These are phyloP conservation scores for Trichoderma brevicompactum DNA, from an alignment of 2,329 filamentous ascomycete genomes.

Conservation along the genomic window DNA sequence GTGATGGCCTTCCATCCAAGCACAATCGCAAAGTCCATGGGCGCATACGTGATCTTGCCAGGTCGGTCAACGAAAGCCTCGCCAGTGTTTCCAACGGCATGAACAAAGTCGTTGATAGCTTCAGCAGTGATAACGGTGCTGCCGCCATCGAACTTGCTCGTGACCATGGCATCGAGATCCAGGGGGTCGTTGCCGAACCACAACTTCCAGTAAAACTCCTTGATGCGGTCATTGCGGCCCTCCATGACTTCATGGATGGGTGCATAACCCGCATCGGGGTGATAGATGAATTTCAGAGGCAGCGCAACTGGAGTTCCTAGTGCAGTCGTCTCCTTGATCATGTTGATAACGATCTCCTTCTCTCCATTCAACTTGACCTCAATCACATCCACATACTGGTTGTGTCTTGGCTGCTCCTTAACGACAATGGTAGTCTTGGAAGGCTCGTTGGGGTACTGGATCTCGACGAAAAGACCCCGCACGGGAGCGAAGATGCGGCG, in stretches of 20 bases:
- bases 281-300: conserved; percentile 87
- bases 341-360: conserved; percentile 82
- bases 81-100: conserved; percentile 95
- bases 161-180: conserved; percentile 82
- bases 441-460: conserved; percentile 79
- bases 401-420: conserved; percentile 82
- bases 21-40: conserved; percentile 99
- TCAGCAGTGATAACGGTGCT: conserved; percentile 84
- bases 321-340: conserved; percentile 92
- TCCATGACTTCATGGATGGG: conserved; percentile 97
- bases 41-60: conserved; percentile 90
- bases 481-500: conserved; percentile 86
- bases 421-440: conserved; percentile 83
- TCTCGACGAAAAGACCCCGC: conserved; percentile 87
- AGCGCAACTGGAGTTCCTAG: conserved; percentile 81
- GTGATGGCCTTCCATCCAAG: conserved; percentile 99
- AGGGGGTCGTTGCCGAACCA: conserved; percentile 92
- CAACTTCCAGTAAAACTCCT: conserved; percentile 97
- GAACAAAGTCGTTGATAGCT: conserved; percentile 98
- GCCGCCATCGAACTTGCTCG: conserved; percentile 88
- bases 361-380: conserved; percentile 77
- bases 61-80: conserved; percentile 96
- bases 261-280: conserved; percentile 95
- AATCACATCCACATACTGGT: conserved; percentile 85
- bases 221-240: conserved; percentile 94